Base-by-base conservation (phyloP, 2,329 filamentous ascomycete genomes). In the Colletotrichum cereale region DNA sequence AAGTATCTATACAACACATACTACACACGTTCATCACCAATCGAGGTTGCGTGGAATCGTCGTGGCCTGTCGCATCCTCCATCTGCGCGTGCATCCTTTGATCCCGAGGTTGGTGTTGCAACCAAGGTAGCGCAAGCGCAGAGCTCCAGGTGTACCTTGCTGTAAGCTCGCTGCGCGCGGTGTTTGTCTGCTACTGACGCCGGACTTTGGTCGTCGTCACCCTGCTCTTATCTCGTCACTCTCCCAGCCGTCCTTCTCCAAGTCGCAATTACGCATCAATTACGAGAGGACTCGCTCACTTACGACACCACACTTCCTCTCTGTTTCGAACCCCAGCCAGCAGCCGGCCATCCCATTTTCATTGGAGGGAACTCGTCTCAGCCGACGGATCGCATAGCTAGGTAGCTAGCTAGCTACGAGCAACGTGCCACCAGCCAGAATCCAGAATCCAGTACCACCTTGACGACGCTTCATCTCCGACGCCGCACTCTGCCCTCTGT, bases 231-330 rank as follows among this genome's bases (percentile, higher is more conserved):
- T 53, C 61, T 63, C 44, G 58, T 62, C 58, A 26, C 31, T 38
- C n/a, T 50, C 42, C 58, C 48, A 36, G 61, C 48, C 48, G 47
- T 36, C n/a, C 18, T 31, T 36, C 26, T 11, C 36, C 47, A 42
- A 50, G 29, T 40, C 65, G 24, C 61, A 26, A 55, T 75, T 74
- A 74, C 75, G 75, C 73, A 58, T 74, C 73, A 66, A 71, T 76
- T 74, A 77, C 75, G 74, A 76, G 74, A 76, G 70, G 73, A 72
- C 67, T 58, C 29, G 18, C 14, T 29, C 38, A 42, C 56, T 65
- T 47, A 47, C n/a, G 21, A 31, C 61, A 12, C 29, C 7, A 16
- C 24, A 34, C 53, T 34, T 7, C 38, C 26, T 62, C 48, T 62
- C 38, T 50, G 34, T 40, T 26, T n/a, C 44, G 47, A 38, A 52